These are phyloP conservation scores for Huntiella abstrusa DNA, from an alignment of 2,329 filamentous ascomycete species.

Conservation along the genomic window DNA sequence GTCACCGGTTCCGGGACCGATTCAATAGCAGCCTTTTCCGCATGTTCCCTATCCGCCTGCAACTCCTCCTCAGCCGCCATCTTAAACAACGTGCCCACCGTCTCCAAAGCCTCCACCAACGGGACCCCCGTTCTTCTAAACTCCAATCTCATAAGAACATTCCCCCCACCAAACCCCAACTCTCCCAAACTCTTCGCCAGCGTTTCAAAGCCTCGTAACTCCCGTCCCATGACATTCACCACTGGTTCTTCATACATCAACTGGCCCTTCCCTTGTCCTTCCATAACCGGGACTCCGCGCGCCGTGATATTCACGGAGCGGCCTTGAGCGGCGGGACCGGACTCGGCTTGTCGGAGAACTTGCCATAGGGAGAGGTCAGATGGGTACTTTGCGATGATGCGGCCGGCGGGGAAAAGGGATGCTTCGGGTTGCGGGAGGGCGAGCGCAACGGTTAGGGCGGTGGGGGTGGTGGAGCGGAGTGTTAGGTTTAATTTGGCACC, in stretches of 20 bases:
- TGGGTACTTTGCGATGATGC: conserved; percentile 68
- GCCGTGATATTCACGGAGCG: conserved; percentile 64
- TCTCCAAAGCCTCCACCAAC: conserved; percentile 64
- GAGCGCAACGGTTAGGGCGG: conserved; percentile 73
- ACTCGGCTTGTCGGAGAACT: conserved; percentile 77
- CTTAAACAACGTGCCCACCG: conserved; percentile 61
- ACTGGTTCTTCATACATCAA: conserved; percentile 78
- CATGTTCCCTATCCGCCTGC: conserved; percentile 7
- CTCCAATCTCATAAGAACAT: conserved; percentile 54
- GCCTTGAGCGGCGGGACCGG: conserved; percentile 42
- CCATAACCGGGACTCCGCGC: conserved; percentile 49
- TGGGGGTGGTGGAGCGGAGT: conserved; percentile 65
- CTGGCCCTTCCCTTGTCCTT: conserved; percentile 44
- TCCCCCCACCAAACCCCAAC: conserved; percentile 72
- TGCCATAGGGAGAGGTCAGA: conserved; percentile 82
- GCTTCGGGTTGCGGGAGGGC: conserved; percentile 61
- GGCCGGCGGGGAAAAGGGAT: conserved; percentile 39
- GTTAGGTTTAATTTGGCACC: conserved; percentile 90
- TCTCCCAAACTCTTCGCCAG: conserved; percentile 79
- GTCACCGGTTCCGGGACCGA: background rate
- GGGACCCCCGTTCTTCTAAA: conserved; percentile 63
- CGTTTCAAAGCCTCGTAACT: conserved; percentile 57
- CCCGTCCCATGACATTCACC: conserved; percentile 64
- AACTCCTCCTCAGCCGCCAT: conserved; percentile 21
- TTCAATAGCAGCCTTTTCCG: background rate